Evolutionary conservation across 495 filamentous ascomycete genomes (phyloP).

Genomic region (Evansstolkia leycettana): DNA sequence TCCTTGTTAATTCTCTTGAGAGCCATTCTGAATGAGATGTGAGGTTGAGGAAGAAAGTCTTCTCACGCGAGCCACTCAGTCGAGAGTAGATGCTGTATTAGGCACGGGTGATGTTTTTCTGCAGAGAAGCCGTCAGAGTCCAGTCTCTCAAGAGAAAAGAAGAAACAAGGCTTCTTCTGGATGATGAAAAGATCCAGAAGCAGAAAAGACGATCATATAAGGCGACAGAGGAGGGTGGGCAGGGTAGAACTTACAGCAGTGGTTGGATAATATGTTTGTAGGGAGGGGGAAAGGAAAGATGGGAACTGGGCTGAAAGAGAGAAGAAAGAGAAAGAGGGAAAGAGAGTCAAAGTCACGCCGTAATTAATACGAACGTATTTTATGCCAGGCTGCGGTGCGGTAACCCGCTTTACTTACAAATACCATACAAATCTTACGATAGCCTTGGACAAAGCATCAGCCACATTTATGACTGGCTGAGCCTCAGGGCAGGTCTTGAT

Average conservation of each 20-base stretch:
- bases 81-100: conserved; percentile 8
- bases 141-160: background rate
- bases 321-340: conserved; percentile 3
- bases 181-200: conserved; percentile 1
- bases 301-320: conserved; percentile 10
- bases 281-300: conserved; percentile 9
- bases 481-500: background rate
- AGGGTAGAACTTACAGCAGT: background rate
- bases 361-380: too few species aligned
- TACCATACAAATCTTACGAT: background rate
- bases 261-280: conserved; percentile 6
- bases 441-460: background rate
- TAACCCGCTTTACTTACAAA: conserved; percentile 1
- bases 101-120: conserved; percentile 1
- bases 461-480: background rate
- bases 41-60: conserved; percentile 9
- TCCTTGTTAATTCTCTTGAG: conserved; percentile 99
- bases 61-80: conserved; percentile 5
- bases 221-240: conserved; percentile 12
- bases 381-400: background rate
- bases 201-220: conserved; percentile 7
- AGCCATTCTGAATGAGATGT: conserved; percentile 58
- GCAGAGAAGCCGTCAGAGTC: background rate
- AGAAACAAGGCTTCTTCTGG: too few species aligned
- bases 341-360: conserved; percentile 1